These are phyloP conservation scores for Calophaca sinica DNA, from an alignment of 306 rosid species.

Conservation along the genomic window DNA sequence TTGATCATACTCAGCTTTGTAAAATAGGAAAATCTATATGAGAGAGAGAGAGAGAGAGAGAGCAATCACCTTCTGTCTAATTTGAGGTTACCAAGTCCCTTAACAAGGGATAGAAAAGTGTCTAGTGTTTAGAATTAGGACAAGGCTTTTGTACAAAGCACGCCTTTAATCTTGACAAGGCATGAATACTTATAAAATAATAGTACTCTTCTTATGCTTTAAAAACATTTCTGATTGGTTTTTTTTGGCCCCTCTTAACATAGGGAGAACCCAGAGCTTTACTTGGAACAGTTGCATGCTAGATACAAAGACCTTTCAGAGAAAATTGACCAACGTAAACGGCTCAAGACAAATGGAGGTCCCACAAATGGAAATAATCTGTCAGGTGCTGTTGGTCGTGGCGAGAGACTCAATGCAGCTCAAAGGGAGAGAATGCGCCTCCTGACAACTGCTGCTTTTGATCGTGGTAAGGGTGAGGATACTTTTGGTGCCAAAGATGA, in stretches of 20 bases:
- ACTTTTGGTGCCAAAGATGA: conserved; percentile 83
- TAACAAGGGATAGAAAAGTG: background rate
- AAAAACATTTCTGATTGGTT: conserved; percentile 27
- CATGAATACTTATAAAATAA: conserved; percentile 20
- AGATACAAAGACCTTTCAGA: conserved; percentile 82
- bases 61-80: background rate
- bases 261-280: conserved; percentile 91
- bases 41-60: background rate
- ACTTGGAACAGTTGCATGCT: conserved; percentile 74
- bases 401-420: conserved; percentile 93
- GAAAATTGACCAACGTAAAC: conserved; percentile 51
- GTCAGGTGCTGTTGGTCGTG: conserved; percentile 63
- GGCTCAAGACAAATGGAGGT: conserved; percentile 54
- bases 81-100: conserved; percentile 14
- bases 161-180: conserved; percentile 34
- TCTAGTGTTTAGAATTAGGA: conserved; percentile 1
- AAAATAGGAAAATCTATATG: conserved; percentile 1
- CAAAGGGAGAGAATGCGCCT: conserved; percentile 99
- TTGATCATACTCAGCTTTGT: conserved; percentile 5
- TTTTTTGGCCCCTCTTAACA: conserved; percentile 21
- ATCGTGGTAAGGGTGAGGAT: conserved; percentile 94
- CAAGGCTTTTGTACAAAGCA: conserved; percentile 31
- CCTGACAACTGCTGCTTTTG: conserved; percentile 95
- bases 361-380: conserved; percentile 49
- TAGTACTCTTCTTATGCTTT: conserved; percentile 33